phyloP scores from a whole-genome alignment of 176 grass and related monocot species.

The Musa schizocarpa region DNA sequence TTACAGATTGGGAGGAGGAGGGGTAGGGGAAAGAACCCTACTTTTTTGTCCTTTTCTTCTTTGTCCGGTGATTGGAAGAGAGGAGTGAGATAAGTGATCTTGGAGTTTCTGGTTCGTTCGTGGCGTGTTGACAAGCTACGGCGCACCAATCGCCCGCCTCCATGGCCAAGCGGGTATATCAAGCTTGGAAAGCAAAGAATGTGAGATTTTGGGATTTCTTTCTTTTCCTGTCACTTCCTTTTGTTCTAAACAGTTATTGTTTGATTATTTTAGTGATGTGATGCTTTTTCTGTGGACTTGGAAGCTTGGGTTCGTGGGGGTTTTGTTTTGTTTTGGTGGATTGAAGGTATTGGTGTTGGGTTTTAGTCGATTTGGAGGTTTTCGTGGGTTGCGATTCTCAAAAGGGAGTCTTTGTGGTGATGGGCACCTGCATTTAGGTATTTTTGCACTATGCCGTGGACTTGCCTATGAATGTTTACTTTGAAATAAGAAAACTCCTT shows the following conservation, averaged over 20 bases:
- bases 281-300: neutral
- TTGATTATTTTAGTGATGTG: neutral
- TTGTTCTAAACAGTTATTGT: neutral
- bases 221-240: neutral
- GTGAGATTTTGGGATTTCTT: conserved; percentile 35
- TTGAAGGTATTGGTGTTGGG: neutral
- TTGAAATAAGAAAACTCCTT: neutral
- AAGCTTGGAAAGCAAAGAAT: conserved; percentile 78
- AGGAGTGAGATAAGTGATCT: conserved; percentile 19
- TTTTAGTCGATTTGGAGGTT: neutral
- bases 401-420: neutral
- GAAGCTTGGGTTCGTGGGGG: neutral
- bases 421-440: neutral
- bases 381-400: neutral
- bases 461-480: too few species aligned
- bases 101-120: conserved; percentile 11
- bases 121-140: conserved; percentile 4
- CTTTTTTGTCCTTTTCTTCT: neutral
- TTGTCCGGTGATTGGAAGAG: conserved; percentile 10
- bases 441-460: neutral
- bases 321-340: neutral
- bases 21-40: neutral
- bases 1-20: neutral
- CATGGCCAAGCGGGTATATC: conserved; percentile 75
- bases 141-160: neutral